Base-by-base conservation (phyloP, 345 rosid genomes). In the Bruguiera gymnorhiza region DNA sequence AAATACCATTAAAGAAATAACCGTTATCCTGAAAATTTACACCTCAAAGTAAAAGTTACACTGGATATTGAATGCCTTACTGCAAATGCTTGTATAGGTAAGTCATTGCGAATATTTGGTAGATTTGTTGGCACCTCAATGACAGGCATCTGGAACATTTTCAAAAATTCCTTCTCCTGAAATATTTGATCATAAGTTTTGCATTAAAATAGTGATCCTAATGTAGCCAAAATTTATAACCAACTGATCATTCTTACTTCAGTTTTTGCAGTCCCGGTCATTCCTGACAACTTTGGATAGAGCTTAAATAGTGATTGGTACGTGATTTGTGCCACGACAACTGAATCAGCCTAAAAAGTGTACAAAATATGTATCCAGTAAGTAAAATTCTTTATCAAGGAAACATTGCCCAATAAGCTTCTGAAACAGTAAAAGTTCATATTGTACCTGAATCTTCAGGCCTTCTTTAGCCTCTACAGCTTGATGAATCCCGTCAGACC, bases 201-300 rank as follows among this genome's bases (percentile, higher is more conserved):
- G 18, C 19, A 11, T 18, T 16, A 11, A 20, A 10, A 8, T 50
- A 43, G 2, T 8, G 16, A 23, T 56, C 60, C 43, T n/a, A 8
- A 52, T 51, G 23, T 4, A 65, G 20, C 51, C 24, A 65, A 20
- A 27, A 56, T 10, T 9, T 26, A 56, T 64, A 57, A 36, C 53
- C 65, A 51, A 20, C 51, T 37, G 36, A 56, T 50, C 48, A 57
- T 43, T 37, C 87, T 56, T 86, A 93, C 97, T 83, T 93, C 98
- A 62, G 98, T 93, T 86, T 93, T 93, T 78, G 98, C 98, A 34
- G 98, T 93, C 72, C 98, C 98, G 54, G 98, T 93, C 98, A 93
- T 93, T 75, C 98, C 98, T 7, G 97, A 89, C 62, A 93, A 85
- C 88, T 93, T 91, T 31, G 98, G 98, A 62, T 91, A 93, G 69